Evolutionary conservation across 805 yeast genomes (phyloP).

Genomic region (Suhomyces faveliae): DNA sequence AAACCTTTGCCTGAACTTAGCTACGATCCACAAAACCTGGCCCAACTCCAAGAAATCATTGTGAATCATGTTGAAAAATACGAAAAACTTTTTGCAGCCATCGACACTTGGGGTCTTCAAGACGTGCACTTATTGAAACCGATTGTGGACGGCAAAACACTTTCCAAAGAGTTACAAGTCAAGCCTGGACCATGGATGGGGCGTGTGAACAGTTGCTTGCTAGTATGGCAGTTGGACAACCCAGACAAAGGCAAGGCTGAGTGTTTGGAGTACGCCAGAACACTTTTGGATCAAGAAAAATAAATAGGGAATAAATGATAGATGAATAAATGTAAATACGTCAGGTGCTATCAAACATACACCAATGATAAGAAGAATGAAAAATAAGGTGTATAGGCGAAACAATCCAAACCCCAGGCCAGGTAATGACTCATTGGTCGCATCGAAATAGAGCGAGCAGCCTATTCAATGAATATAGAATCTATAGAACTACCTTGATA

Average conservation of each 20-base stretch:
- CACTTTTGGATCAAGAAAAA: conserved; percentile 7
- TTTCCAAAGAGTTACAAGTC: conserved; percentile 48
- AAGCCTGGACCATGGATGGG: conserved; percentile 91
- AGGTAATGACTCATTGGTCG: no score
- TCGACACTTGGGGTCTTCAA: conserved; percentile 35
- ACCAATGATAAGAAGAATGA: no score
- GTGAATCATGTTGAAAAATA: conserved; percentile 22
- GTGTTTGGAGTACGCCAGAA: conserved; percentile 46
- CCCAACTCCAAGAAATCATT: neutral
- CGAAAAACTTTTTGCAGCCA: conserved; percentile 28
- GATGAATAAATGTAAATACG: neutral
- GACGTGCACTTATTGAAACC: conserved; percentile 56
- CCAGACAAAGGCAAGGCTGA: conserved; percentile 57
- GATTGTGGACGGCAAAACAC: conserved; percentile 71
- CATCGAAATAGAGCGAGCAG: no score
- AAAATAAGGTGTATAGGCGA: no score
- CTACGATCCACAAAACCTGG: neutral
- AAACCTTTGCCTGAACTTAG: conserved; percentile 8
- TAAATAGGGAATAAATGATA: neutral
- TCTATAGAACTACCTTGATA: no score
- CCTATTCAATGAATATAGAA: no score
- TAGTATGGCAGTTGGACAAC: conserved; percentile 77
- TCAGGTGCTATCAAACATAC: no score
- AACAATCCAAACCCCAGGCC: no score
- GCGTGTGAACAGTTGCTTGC: conserved; percentile 49